Conservation (phyloP, 768 basidiomycete species). For the Podaxis rugospora region DNA sequence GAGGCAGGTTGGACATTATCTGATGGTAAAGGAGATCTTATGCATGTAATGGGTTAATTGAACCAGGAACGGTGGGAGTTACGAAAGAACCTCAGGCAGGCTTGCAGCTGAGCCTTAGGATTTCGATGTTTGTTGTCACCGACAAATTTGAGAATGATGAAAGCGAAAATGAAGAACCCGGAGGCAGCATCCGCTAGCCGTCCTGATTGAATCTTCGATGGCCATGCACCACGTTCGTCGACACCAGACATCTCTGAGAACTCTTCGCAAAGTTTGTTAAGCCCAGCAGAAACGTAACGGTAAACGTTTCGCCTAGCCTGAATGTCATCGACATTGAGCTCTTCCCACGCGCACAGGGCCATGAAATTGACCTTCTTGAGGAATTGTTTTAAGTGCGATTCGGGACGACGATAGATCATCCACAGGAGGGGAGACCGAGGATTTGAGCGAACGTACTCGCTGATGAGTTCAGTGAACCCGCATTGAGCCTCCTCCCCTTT, state of each 20-base stretch:
- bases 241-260: too few species aligned
- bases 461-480: conserved; percentile 2
- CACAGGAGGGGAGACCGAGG: not conserved
- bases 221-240: too few species aligned
- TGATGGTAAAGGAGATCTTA: not conserved
- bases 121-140: too few species aligned
- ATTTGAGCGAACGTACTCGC: not conserved
- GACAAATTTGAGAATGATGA: too few species aligned
- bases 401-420: not conserved
- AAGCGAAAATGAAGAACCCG: too few species aligned
- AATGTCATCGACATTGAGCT: not conserved
- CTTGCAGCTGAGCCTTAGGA: too few species aligned
- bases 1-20: not conserved
- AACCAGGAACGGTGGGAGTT: too few species aligned
- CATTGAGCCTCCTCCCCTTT: not conserved
- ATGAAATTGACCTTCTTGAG: not conserved
- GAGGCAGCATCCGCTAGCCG: too few species aligned
- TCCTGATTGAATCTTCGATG: too few species aligned
- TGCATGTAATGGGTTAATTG: not conserved
- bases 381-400: too few species aligned
- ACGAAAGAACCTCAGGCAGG: too few species aligned
- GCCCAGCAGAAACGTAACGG: not conserved
- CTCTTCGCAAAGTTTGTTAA: not conserved
- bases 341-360: not conserved
- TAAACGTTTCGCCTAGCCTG: not conserved